phyloP scores from a whole-genome alignment of 495 filamentous ascomycete species.

The Lepraria neglecta region DNA sequence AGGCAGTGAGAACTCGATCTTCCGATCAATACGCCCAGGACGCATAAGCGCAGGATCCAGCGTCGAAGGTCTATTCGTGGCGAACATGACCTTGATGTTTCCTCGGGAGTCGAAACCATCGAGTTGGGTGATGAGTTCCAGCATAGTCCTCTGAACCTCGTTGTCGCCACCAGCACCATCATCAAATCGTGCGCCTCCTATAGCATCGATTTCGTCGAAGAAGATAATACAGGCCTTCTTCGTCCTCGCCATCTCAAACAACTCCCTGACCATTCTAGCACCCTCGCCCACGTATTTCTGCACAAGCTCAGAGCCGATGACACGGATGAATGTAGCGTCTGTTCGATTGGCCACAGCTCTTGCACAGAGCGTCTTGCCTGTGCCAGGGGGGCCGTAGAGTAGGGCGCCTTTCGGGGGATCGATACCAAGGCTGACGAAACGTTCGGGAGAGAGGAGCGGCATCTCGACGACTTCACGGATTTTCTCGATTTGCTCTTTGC shows the following conservation, averaged over 20 bases:
- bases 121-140: slow-evolving; percentile 95
- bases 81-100: slow-evolving; percentile 99
- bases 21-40: slow-evolving; percentile 94
- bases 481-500: slow-evolving; percentile 99
- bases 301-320: slow-evolving; percentile 93
- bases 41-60: slow-evolving; percentile 95
- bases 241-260: slow-evolving; percentile 98
- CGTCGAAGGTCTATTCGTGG: slow-evolving; percentile 93
- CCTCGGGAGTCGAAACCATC: slow-evolving; percentile 96
- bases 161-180: slow-evolving; percentile 98
- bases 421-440: slow-evolving; percentile 95
- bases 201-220: slow-evolving; percentile 98
- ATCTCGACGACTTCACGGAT: slow-evolving; percentile 97
- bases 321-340: slow-evolving; percentile 96
- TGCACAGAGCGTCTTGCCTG: slow-evolving; percentile 96
- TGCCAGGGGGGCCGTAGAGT: slow-evolving; percentile 93
- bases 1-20: slow-evolving; percentile 96
- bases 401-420: slow-evolving; percentile 97
- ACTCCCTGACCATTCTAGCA: slow-evolving; percentile 93
- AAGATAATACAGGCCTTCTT: slow-evolving; percentile 99
- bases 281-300: slow-evolving; percentile 99
- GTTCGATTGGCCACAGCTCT: slow-evolving; percentile 95
- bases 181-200: slow-evolving; percentile 97
- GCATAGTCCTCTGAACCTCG: slow-evolving; percentile 98
- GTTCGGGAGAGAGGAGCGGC: slow-evolving; percentile 90